phyloP scores from a whole-genome alignment of 1,284 basidiomycete species.

The Rhodotorula sp. region DNA sequence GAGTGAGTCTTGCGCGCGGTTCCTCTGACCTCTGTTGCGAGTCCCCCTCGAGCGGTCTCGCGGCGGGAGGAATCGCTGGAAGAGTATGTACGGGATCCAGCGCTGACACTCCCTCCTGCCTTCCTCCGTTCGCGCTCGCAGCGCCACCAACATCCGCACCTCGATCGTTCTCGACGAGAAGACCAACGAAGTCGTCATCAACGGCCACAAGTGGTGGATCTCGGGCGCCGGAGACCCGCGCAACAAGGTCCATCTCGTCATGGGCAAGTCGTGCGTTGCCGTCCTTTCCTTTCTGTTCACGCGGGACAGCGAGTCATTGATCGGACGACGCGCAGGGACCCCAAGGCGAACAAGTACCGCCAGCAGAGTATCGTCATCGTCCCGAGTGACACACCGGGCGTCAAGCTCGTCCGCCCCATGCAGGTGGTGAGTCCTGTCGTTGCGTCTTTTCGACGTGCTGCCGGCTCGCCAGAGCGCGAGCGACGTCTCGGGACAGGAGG shows the following conservation, averaged over 20 bases:
- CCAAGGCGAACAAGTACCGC: constrained; percentile 55
- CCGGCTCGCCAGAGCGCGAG: too few species aligned
- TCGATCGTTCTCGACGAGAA: constrained; percentile 69
- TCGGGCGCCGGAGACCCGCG: constrained; percentile 94
- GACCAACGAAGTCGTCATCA: constrained; percentile 85
- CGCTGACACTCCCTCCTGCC: not conserved
- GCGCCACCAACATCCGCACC: constrained; percentile 92
- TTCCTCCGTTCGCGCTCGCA: not conserved
- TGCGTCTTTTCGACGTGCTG: not conserved
- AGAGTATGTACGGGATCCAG: too few species aligned
- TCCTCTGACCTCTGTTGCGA: too few species aligned
- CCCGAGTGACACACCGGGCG: constrained; percentile 79
- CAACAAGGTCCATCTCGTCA: constrained; percentile 82
- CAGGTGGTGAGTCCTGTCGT: constrained; percentile 56
- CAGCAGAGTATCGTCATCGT: constrained; percentile 95
- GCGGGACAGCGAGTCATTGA: not conserved
- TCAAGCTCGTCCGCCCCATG: constrained; percentile 88
- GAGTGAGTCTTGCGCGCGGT: constrained; percentile 54
- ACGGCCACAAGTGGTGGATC: constrained; percentile 99
- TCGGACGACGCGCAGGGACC: constrained; percentile 24
- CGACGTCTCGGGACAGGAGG: not conserved
- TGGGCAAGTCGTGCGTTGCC: constrained; percentile 66
- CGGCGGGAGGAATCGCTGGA: not conserved
- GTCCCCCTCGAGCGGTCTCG: too few species aligned
- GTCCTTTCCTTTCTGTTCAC: not conserved